Conservation (phyloP, 2,329 filamentous ascomycete genomes). For the Aspergillus transmontanensis region DNA sequence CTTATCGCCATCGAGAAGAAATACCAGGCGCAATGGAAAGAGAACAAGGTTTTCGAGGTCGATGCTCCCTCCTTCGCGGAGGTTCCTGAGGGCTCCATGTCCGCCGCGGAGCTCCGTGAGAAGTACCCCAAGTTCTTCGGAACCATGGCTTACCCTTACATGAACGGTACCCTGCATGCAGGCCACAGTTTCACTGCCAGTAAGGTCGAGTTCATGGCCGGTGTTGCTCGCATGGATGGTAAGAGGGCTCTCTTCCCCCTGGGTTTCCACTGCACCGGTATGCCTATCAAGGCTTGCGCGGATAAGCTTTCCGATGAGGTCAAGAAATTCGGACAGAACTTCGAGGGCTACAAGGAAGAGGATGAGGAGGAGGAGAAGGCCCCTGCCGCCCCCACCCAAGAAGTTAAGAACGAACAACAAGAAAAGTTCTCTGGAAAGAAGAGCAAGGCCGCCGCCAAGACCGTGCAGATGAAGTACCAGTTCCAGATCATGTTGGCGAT, state of each 20-base stretch:
- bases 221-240: slow-evolving; percentile 87
- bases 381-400: slow-evolving; percentile 64
- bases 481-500: slow-evolving; percentile 93
- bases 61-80: slow-evolving; percentile 80
- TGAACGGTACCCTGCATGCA: slow-evolving; percentile 86
- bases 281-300: slow-evolving; percentile 96
- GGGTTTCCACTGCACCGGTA: slow-evolving; percentile 94
- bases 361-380: slow-evolving; percentile 53
- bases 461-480: slow-evolving; percentile 92
- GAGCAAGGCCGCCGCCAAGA: slow-evolving; percentile 87
- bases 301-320: slow-evolving; percentile 94
- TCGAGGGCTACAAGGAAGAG: slow-evolving; percentile 73
- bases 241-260: slow-evolving; percentile 85
- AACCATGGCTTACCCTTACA: slow-evolving; percentile 75
- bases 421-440: slow-evolving; percentile 93
- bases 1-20: slow-evolving; percentile 69
- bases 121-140: slow-evolving; percentile 91
- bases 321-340: slow-evolving; percentile 82
- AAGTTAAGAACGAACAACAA: slow-evolving; percentile 76
- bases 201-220: slow-evolving; percentile 90
- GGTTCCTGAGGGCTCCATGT: slow-evolving; percentile 72
- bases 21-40: slow-evolving; percentile 84
- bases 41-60: slow-evolving; percentile 77
- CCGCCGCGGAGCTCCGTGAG: slow-evolving; percentile 72
- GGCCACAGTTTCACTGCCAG: slow-evolving; percentile 90